Evolutionary conservation across 352 stramenopile species (phyloP), one percentile per base, ranked within the genome.

Genomic region (Bremia lactucae): DNA sequence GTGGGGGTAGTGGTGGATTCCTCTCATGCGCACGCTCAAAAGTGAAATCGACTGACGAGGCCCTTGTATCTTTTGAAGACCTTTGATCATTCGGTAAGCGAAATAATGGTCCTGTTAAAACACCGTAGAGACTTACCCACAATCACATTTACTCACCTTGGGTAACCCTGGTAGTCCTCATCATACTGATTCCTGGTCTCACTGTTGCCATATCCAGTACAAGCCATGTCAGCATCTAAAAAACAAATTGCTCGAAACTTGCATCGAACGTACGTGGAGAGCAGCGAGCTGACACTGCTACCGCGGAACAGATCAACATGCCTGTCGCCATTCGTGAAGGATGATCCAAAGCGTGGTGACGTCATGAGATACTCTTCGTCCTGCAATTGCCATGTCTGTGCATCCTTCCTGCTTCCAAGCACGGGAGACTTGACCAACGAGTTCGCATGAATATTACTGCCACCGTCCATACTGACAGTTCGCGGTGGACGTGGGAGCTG

Each of bases 21-120:
- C 82, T 41, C 6, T 82, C 65, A 6, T 51, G 42, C 9, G 64
- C 59, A 1, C 60, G 68, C 42, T 42, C 63, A 34, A 78, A 63
- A 24, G 73, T 88, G 36, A 88, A 85, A 60, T 88, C 76, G 19
- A 87, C 71, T 6, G 76, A 88, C 6, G 72, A 83, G 3, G 76
- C 76, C 24, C 76, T 71, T 8, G 62, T 70, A 55, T 88, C 76
- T 46, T 87, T 87, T 1, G 72, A 75, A 16, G 64, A 46, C 25
- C 61, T n/a, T n/a, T 29, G 2, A 29, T 1, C 3, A 3, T 11
- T 13, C 13, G 8, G 8, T 29, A 29, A 29, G 13, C 24, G n/a
- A n/a, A n/a, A n/a, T n/a, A n/a, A n/a, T n/a, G n/a, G n/a, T n/a
- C n/a, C n/a, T 31, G 8, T 24, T 20, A 45, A 19, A 14, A 34